A percentile compares a stretch with the other conserved stretches of the same genome.
phyloP scores from a whole-genome alignment of 208 protist species.

The Porcisia hertigi region DNA sequence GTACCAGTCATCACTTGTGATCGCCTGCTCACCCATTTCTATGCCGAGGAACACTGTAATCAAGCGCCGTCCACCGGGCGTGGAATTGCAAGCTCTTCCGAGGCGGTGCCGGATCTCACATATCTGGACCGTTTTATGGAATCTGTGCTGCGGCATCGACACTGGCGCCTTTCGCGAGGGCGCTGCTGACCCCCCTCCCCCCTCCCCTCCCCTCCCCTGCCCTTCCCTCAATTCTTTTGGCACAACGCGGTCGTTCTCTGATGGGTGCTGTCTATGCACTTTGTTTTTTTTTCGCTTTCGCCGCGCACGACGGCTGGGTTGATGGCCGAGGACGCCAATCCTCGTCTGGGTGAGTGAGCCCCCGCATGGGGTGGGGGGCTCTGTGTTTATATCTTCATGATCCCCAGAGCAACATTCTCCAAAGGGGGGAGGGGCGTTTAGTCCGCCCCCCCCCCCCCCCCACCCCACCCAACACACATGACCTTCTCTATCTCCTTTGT shows the following conservation, averaged over 20 bases:
- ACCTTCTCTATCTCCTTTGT: background rate
- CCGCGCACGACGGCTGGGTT: background rate
- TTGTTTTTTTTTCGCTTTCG: background rate
- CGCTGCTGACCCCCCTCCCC: background rate
- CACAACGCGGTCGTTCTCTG: no score
- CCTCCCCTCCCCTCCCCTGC: background rate
- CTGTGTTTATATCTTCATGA: no score
- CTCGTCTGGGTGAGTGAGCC: no score
- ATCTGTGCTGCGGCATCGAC: slow-evolving; percentile 19
- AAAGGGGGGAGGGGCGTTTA: no score
- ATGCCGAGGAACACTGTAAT: background rate
- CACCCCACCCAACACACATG: background rate
- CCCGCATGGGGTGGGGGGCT: no score
- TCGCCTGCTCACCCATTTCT: slow-evolving; percentile 17
- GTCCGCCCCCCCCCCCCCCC: background rate
- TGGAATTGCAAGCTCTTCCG: background rate
- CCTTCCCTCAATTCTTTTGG: background rate
- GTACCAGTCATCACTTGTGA: slow-evolving; percentile 24
- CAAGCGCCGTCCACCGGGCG: background rate
- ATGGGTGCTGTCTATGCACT: background rate
- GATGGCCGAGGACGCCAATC: no score
- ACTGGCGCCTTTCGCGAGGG: slow-evolving; percentile 7
- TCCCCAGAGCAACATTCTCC: no score
- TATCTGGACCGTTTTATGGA: slow-evolving; percentile 26
- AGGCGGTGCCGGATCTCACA: background rate